Evolutionary conservation across 2,329 filamentous ascomycete genomes (phyloP).

Genomic region (Exophiala oligosperma): DNA sequence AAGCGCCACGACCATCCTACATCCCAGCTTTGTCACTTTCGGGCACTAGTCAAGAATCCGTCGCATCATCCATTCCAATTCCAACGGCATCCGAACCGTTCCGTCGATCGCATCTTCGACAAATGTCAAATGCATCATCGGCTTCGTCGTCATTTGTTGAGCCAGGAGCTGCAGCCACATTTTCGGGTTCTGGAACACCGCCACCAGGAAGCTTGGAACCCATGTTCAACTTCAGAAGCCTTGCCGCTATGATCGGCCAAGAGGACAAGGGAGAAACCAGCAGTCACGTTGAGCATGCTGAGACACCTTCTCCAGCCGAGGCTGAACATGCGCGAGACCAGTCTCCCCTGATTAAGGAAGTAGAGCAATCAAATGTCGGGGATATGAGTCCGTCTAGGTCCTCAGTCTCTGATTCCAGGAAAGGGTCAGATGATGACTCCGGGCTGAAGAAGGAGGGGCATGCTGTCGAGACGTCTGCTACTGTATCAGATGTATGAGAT

Average conservation of each 20-base stretch:
- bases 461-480: constrained; percentile 7
- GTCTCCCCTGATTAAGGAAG: background rate
- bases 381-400: constrained; percentile 4
- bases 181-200: constrained; percentile 39
- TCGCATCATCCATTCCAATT: constrained; percentile 27
- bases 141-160: constrained; percentile 75
- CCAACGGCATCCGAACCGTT: constrained; percentile 51
- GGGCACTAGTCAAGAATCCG: constrained; percentile 29
- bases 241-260: constrained; percentile 79
- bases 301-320: constrained; percentile 9
- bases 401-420: constrained; percentile 9
- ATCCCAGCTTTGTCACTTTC: constrained; percentile 23
- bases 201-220: constrained; percentile 61
- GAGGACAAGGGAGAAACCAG: constrained; percentile 51
- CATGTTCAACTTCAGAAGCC: constrained; percentile 87
- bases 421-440: constrained; percentile 1
- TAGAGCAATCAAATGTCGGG: background rate
- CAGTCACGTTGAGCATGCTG: constrained; percentile 39
- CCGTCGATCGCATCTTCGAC: constrained; percentile 70
- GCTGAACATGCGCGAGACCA: constrained; percentile 2
- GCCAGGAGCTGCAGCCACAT: constrained; percentile 52
- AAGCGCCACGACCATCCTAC: constrained; percentile 14
- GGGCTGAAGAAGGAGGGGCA: constrained; percentile 5
- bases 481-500: constrained; percentile 16
- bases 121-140: constrained; percentile 85